A percentile compares a stretch with the other conserved stretches of the same genome.
Evolutionary conservation across 768 basidiomycete species (phyloP).

Genomic region (Boletus edulis): DNA sequence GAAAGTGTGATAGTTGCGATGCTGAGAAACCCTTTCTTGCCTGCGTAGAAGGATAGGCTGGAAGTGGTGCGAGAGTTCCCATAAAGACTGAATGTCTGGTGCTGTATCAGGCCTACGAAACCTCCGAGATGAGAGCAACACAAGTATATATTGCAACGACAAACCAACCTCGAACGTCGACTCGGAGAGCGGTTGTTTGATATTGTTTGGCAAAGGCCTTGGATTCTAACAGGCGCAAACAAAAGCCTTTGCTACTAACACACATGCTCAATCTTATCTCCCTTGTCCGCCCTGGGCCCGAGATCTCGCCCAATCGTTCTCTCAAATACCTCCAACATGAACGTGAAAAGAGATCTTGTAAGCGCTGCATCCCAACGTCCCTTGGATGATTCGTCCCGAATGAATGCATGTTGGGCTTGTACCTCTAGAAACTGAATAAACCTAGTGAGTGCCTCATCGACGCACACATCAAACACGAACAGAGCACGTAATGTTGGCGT

Average conservation of each 20-base stretch:
- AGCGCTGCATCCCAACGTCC: constrained; percentile 96
- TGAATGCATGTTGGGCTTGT: constrained; percentile 96
- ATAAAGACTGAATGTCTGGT: constrained; percentile 11
- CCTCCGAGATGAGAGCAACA: neutral
- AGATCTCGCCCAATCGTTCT: constrained; percentile 84
- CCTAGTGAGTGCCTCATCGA: constrained; percentile 5
- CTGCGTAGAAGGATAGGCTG: constrained; percentile 53
- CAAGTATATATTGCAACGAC: neutral
- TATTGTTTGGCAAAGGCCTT: constrained; percentile 5
- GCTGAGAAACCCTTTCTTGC: constrained; percentile 49
- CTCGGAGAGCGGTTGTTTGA: neutral
- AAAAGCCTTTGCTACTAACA: constrained; percentile 38
- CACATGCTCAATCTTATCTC: constrained; percentile 69
- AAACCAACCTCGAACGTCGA: neutral
- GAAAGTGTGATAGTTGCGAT: constrained; percentile 49
- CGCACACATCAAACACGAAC: constrained; percentile 44
- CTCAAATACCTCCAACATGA: constrained; percentile 94
- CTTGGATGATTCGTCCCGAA: constrained; percentile 88
- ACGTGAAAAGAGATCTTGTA: constrained; percentile 72
- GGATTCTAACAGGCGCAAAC: constrained; percentile 7
- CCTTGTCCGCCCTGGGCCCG: constrained; percentile 55
- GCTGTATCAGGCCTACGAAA: neutral
- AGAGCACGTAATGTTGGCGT: constrained; percentile 67
- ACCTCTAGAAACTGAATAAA: constrained; percentile 81
- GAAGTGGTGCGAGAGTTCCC: constrained; percentile 37